A percentile compares a stretch with the other conserved stretches of the same genome.
phyloP scores from a whole-genome alignment of 2,329 filamentous ascomycete species.

The Pseudogymnoascus verrucosus region DNA sequence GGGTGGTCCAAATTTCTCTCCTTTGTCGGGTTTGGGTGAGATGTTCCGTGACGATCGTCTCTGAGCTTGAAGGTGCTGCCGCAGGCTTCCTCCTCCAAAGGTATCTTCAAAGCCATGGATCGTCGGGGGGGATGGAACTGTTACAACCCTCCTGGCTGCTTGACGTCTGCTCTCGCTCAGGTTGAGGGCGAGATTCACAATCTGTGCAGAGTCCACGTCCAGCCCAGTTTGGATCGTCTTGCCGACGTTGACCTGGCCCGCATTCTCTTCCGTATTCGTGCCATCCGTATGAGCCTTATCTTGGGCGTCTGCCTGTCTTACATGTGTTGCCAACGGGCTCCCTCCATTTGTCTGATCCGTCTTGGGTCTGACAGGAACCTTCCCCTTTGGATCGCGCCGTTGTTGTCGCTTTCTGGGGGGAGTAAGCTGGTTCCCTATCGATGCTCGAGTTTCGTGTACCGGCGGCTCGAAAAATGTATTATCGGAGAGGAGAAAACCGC shows the following conservation, averaged over 20 bases:
- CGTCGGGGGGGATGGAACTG: constrained; percentile 39
- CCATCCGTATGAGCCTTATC: not conserved
- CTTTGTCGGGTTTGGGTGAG: constrained; percentile 48
- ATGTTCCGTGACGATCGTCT: constrained; percentile 52
- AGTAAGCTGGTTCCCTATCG: constrained; percentile 9
- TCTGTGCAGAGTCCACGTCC: constrained; percentile 75
- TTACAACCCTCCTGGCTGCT: constrained; percentile 49
- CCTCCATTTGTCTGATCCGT: constrained; percentile 17
- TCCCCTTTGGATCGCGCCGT: constrained; percentile 22
- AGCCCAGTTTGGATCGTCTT: constrained; percentile 29
- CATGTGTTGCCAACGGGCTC: constrained; percentile 23
- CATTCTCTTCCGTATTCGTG: constrained; percentile 9
- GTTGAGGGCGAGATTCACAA: constrained; percentile 86
- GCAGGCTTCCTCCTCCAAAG: constrained; percentile 49
- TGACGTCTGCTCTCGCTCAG: constrained; percentile 71
- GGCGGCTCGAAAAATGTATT: constrained; percentile 18
- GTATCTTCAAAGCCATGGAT: constrained; percentile 23
- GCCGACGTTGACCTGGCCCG: not conserved
- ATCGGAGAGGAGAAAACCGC: constrained; percentile 26
- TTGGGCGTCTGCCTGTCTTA: constrained; percentile 14
- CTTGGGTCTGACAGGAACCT: constrained; percentile 18
- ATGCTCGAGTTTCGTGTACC: not conserved
- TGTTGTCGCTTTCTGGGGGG: constrained; percentile 16
- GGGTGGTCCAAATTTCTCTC: constrained; percentile 14
- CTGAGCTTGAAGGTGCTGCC: constrained; percentile 66